phyloP scores from a whole-genome alignment of 2,329 filamentous ascomycete species.

The Neoscytalidium dimidiatum region DNA sequence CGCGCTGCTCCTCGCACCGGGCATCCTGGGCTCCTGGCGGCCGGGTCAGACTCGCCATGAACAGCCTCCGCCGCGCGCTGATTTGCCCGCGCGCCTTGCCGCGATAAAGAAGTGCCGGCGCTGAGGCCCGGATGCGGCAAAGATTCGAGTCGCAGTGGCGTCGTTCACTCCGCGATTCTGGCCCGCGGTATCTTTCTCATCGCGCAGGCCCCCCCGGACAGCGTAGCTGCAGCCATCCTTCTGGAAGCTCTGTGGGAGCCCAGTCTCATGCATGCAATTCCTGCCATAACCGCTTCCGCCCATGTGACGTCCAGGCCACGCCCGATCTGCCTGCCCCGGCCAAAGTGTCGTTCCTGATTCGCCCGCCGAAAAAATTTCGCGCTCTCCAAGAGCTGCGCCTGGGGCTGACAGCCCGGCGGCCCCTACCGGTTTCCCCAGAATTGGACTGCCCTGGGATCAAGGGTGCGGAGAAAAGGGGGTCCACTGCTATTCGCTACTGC shows the following conservation, averaged over 20 bases:
- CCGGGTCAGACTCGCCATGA: not conserved
- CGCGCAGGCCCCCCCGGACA: not conserved
- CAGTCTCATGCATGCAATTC: constrained; percentile 7
- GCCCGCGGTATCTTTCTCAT: constrained; percentile 7
- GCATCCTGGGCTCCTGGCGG: not conserved
- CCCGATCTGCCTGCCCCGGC: not conserved
- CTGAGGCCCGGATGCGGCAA: constrained; percentile 4
- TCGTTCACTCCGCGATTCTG: constrained; percentile 8
- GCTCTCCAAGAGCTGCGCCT: not conserved
- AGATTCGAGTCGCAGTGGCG: not conserved
- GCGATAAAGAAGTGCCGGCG: constrained; percentile 13
- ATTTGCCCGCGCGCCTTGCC: not conserved
- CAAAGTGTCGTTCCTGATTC: not conserved
- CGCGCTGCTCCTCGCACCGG: not conserved
- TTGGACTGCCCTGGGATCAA: not conserved
- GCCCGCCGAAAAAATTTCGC: not conserved
- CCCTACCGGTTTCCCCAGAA: constrained; percentile 1
- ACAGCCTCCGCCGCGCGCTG: not conserved
- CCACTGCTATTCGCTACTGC: not conserved
- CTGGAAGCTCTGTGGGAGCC: not conserved
- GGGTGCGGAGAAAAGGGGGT: not conserved
- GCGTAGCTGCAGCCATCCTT: not conserved
- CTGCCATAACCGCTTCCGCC: not conserved
- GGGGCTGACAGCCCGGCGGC: not conserved
- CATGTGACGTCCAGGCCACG: not conserved